Evolutionary conservation across 352 stramenopile species (phyloP).

Genomic region (Pythium dissotocum): DNA sequence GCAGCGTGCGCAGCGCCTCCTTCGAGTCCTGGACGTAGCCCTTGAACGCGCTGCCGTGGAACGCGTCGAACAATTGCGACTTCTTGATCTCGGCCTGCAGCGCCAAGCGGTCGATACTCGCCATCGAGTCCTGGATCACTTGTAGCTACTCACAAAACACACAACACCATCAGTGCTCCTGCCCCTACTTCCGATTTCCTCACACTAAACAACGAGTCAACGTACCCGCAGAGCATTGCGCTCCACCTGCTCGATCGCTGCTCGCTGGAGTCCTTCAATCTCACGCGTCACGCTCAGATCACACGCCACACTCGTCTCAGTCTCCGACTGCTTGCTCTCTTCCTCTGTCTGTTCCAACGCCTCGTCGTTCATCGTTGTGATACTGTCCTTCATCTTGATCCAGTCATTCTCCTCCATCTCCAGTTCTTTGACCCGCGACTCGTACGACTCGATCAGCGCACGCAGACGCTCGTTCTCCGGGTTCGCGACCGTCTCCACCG

Average conservation of each 20-base stretch:
- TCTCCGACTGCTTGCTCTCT: conserved; percentile 1
- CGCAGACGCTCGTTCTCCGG: conserved; percentile 64
- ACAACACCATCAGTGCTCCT: not conserved
- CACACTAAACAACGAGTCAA: not conserved
- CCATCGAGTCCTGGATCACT: conserved; percentile 66
- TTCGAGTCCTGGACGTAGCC: conserved; percentile 71
- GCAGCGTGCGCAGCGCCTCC: conserved; percentile 64
- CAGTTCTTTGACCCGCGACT: conserved; percentile 26
- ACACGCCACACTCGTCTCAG: not conserved
- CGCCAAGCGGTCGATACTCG: conserved; percentile 60
- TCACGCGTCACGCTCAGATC: conserved; percentile 43
- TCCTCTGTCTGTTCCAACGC: conserved; percentile 11
- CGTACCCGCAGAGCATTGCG: conserved; percentile 17
- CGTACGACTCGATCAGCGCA: conserved; percentile 37
- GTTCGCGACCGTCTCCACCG: conserved; percentile 54
- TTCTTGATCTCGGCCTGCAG: conserved; percentile 75
- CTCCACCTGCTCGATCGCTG: conserved; percentile 32
- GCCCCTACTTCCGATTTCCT: not conserved
- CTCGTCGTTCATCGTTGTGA: conserved; percentile 22
- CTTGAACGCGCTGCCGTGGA: conserved; percentile 78
- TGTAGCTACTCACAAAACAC: conserved; percentile 33
- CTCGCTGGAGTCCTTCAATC: conserved; percentile 48
- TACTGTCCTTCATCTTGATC: conserved; percentile 39
- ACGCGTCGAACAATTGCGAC: conserved; percentile 62
- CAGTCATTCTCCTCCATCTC: conserved; percentile 58